Base-by-base conservation (phyloP, 306 rosid species). In the Phaseolus lunatus region DNA sequence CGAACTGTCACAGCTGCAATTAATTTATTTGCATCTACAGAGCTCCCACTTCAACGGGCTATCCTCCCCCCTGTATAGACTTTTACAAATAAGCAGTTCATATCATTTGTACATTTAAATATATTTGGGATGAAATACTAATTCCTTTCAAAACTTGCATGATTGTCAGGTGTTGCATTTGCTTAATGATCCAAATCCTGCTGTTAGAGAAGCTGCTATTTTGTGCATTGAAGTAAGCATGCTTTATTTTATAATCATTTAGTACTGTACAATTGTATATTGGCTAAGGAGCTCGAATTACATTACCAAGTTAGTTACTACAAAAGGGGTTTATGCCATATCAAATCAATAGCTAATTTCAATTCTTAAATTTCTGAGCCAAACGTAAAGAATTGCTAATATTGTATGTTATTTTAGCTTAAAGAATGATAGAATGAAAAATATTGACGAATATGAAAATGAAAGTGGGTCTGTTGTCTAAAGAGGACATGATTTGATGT, bases 141-240 rank as follows among this genome's bases (percentile, higher is more conserved):
- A 79, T 78, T 52, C 77, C 45, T 69, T 79, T 16, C 71, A 29
- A 31, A 66, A 57, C 76, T 35, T 39, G 56, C 67, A 72, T 50
- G 73, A 16, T 70, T 70, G 41, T 77, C 87, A 96, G 99, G 91
- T 90, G 85, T 88, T 96, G 88, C 97, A 92, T 79, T 88, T 96
- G 96, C 87, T 96, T 70, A 89, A 57, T 87, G 99, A 96, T 84
- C 90, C 98, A 18, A 96, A 96, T 79, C 93, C 90, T 18, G 97
- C 93, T 78, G 99, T 96, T 62, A 84, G 99, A 82, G 99, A 96
- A 56, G 93, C 98, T 19, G 95, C 99, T 86, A 92, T 96, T 81
- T 80, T 86, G 77, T 96, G 99, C 79, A 93, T 96, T 82, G 99
- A 96, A 94, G 99, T 93, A 65, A 64, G 87, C 72, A 31, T 49